phyloP scores from a whole-genome alignment of 108 stramenopile genomes.

The Fistulifera pelliculosa region DNA sequence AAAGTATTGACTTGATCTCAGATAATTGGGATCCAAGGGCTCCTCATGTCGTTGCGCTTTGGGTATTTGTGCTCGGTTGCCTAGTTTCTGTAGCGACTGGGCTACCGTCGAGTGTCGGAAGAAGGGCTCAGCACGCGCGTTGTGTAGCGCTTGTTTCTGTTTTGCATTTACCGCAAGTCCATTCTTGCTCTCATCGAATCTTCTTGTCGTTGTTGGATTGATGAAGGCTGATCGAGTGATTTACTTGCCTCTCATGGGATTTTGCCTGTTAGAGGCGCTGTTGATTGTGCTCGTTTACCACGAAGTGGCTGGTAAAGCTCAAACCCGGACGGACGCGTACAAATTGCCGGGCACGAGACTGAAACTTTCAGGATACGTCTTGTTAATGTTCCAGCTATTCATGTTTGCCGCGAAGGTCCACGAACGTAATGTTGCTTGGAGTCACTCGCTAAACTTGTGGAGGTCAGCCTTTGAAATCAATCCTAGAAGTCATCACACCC shows the following conservation, averaged over 20 bases:
- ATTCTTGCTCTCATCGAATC: conserved; percentile 37
- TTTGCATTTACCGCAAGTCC: conserved; percentile 35
- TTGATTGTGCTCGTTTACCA: conserved; percentile 15
- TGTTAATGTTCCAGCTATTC: conserved; percentile 27
- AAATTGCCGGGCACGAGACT: conserved; percentile 7
- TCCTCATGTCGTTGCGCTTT: conserved; percentile 22
- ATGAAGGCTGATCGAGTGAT: conserved; percentile 59
- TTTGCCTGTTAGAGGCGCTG: conserved; percentile 32
- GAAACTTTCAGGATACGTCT: conserved; percentile 7
- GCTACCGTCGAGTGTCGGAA: background rate
- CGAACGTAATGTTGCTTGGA: conserved; percentile 45
- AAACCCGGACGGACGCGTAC: background rate
- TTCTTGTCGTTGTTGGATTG: conserved; percentile 44
- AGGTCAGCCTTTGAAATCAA: conserved; percentile 33
- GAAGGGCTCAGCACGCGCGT: background rate
- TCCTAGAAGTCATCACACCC: conserved; percentile 33
- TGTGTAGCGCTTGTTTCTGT: conserved; percentile 14
- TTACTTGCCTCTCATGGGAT: conserved; percentile 42
- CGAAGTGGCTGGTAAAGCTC: background rate
- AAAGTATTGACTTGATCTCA: conserved; percentile 32
- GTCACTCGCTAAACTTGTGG: conserved; percentile 32
- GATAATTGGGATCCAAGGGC: conserved; percentile 21
- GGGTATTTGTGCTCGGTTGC: conserved; percentile 20
- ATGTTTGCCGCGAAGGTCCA: conserved; percentile 24
- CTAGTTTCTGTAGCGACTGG: conserved; percentile 27